Percentiles rank a stretch among this genome's conserved stretches.
Conservation (phyloP, 2,329 filamentous ascomycete genomes). For the Teratosphaeria viscida region DNA sequence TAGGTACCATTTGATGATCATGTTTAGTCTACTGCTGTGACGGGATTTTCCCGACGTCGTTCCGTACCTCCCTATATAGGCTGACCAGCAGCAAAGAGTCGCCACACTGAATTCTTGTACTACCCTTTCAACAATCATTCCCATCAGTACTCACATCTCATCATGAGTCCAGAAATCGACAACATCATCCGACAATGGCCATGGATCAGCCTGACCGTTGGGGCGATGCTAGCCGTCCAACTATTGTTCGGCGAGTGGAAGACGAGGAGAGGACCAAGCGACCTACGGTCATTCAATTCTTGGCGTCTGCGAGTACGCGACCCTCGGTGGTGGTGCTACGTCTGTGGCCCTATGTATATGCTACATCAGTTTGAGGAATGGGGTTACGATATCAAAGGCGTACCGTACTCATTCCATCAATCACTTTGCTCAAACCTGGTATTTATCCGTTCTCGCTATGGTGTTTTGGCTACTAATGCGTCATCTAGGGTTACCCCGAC, state of each 20-base stretch:
- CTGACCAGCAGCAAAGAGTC: no score
- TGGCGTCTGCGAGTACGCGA: neutral
- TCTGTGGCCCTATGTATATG: neutral
- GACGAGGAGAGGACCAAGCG: neutral
- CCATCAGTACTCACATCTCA: conserved; percentile 34
- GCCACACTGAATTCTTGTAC: neutral
- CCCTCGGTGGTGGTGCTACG: neutral
- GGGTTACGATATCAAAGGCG: neutral
- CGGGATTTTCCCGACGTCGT: no score
- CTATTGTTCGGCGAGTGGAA: neutral
- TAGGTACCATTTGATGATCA: no score
- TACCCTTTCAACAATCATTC: conserved; percentile 30
- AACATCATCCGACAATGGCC: neutral
- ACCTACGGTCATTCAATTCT: neutral
- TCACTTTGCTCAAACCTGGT: neutral
- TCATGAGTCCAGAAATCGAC: neutral
- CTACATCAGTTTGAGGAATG: neutral
- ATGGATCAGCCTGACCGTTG: neutral
- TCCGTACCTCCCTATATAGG: no score
- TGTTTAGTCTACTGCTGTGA: no score
- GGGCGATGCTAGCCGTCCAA: neutral
- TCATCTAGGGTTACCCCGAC: neutral
- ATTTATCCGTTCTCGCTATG: neutral
- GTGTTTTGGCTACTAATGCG: neutral
- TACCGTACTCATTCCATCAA: neutral